A percentile compares a stretch with the other conserved stretches of the same genome.
Conservation (phyloP, 257 asterid genomes). For the Penstemon davidsonii region DNA sequence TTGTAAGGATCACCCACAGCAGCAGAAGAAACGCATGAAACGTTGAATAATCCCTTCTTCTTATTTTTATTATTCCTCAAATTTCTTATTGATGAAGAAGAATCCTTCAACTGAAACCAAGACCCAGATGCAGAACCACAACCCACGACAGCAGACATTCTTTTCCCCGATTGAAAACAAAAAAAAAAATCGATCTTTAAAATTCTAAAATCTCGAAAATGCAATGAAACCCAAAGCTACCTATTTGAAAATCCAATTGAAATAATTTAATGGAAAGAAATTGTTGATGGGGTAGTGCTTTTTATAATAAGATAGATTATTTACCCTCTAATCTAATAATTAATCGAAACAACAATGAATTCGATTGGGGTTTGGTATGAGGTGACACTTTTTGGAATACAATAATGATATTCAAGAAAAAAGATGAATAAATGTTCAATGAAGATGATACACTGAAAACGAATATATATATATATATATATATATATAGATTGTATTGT, state of each 20-base stretch:
- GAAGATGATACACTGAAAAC: too few species aligned
- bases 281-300: background rate
- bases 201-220: slow-evolving; percentile 1
- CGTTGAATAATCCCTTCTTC: slow-evolving; percentile 36
- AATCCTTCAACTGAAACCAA: slow-evolving; percentile 40
- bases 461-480: too few species aligned
- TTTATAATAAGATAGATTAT: background rate
- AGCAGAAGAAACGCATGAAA: slow-evolving; percentile 50
- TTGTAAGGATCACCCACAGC: slow-evolving; percentile 63
- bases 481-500: too few species aligned
- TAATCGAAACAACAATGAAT: background rate
- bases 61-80: slow-evolving; percentile 25
- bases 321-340: background rate
- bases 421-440: background rate
- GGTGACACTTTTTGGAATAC: background rate
- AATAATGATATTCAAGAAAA: slow-evolving; percentile 6
- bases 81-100: slow-evolving; percentile 28
- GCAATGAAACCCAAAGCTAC: slow-evolving; percentile 1
- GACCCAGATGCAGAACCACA: slow-evolving; percentile 49
- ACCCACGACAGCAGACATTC: slow-evolving; percentile 60
- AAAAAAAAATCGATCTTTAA: background rate
- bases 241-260: background rate
- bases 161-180: background rate
- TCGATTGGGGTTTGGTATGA: background rate
- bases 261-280: slow-evolving; percentile 5